A percentile compares a stretch with the other conserved stretches of the same genome.
These are phyloP conservation scores for Entomortierella lignicola DNA, from an alignment of 192 early-diverging fungal genomes.

Conservation along the genomic window DNA sequence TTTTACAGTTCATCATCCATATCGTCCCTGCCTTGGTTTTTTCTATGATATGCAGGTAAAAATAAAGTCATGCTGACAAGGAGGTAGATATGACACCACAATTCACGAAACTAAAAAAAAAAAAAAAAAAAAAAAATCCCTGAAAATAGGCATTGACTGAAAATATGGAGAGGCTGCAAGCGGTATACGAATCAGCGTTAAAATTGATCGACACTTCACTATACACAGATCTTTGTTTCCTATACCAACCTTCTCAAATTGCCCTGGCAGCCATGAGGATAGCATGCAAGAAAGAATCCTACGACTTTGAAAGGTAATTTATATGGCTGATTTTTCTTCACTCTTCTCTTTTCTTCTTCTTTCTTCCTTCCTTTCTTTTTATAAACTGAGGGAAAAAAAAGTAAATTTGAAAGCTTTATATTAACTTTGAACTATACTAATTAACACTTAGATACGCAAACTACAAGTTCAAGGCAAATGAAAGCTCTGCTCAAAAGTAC, in stretches of 20 bases:
- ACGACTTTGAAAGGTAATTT: constrained; percentile 64
- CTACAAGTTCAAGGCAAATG: constrained; percentile 41
- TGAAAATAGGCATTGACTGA: constrained; percentile 55
- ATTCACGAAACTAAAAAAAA: too few species aligned
- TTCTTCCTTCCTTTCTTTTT: neutral
- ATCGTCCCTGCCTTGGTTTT: constrained; percentile 74
- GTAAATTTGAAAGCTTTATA: too few species aligned
- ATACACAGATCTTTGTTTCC: constrained; percentile 77
- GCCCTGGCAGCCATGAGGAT: constrained; percentile 74
- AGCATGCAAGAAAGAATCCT: constrained; percentile 64
- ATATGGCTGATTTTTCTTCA: neutral
- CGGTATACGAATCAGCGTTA: constrained; percentile 65
- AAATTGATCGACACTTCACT: constrained; percentile 69
- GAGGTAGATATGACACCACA: too few species aligned
- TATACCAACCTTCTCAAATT: constrained; percentile 83
- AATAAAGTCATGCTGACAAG: neutral
- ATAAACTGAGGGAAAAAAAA: too few species aligned
- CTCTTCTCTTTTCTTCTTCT: neutral
- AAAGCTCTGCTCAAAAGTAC: constrained; percentile 30
- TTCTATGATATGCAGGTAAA: constrained; percentile 78
- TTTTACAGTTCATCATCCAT: constrained; percentile 79
- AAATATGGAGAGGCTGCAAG: constrained; percentile 57
- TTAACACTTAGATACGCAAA: constrained; percentile 17
- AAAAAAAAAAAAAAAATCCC: too few species aligned
- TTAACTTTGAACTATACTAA: too few species aligned